Evolutionary conservation across 2,329 filamentous ascomycete genomes (phyloP).

Genomic region (Metarhizium brunneum): DNA sequence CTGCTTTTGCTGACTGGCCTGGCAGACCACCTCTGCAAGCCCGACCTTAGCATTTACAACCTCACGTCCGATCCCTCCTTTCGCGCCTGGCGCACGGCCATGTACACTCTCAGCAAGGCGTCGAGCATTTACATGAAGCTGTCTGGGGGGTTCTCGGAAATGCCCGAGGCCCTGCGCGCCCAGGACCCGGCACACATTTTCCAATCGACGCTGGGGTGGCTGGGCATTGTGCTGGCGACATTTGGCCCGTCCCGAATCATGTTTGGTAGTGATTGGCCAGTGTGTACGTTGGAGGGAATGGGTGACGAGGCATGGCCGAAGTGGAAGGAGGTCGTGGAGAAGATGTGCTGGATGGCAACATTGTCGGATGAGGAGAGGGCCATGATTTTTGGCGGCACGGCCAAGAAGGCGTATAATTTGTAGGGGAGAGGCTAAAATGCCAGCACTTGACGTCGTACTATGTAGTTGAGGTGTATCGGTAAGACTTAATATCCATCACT

Average conservation of each 20-base stretch:
- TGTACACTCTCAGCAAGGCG: constrained; percentile 58
- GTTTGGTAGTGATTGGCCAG: constrained; percentile 92
- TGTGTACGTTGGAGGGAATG: constrained; percentile 55
- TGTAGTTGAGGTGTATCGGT: too few relatives aligned
- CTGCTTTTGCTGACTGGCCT: neutral
- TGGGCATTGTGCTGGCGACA: constrained; percentile 58
- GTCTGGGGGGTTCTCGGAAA: constrained; percentile 77
- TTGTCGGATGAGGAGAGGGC: constrained; percentile 52
- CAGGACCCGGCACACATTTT: constrained; percentile 46
- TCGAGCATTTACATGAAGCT: constrained; percentile 77
- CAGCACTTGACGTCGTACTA: neutral
- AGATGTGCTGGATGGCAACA: constrained; percentile 53
- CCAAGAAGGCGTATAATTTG: constrained; percentile 59
- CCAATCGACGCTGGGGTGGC: constrained; percentile 57
- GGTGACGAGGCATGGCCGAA: constrained; percentile 58
- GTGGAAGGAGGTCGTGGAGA: constrained; percentile 65
- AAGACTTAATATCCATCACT: too few relatives aligned
- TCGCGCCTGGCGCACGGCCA: constrained; percentile 57
- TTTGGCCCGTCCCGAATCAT: constrained; percentile 70
- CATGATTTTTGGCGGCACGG: constrained; percentile 65
- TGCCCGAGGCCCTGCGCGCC: constrained; percentile 46
- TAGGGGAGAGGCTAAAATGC: constrained; percentile 6
- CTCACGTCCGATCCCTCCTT: constrained; percentile 47
- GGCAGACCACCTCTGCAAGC: constrained; percentile 83
- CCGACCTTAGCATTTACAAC: constrained; percentile 59